Evolutionary conservation across 805 yeast species (phyloP), one percentile per base, ranked within the genome.

Genomic region (Kazachstania psychrophila): DNA sequence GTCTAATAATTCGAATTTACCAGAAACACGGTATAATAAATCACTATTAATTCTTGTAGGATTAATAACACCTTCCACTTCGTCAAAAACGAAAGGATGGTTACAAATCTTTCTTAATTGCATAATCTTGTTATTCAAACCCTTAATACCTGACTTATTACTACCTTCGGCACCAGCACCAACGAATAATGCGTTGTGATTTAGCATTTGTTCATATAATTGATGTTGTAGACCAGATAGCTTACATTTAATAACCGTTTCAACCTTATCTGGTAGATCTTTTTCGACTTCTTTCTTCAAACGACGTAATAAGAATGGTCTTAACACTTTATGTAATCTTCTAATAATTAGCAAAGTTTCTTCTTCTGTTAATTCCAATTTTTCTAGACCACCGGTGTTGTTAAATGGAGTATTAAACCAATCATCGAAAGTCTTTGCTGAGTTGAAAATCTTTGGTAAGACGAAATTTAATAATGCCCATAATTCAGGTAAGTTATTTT

Each of bases 391-490:
- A 40, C 94, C 94, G 13, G 92, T 77, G 45, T 80, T 82, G 4
- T 88, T 89, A 62, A 83, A 83, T 5, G 94, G 94, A 0, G 94
- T 83, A 52, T 83, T 83, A 55, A 83, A 83, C 94, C 94, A 83
- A 54, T 83, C 94, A 53, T 83, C 92, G 53, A 83, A 83, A 6
- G 89, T 78, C 52, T 83, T 80, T 9, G 80, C 92, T 24, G 92
- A 82, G 52, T 82, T 83, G 69, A 83, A 83, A 56, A 83, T 79
- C 51, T 81, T 79, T 6, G 94, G 94, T 43, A 83, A 68, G 15
- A 81, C 89, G 49, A 83, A 83, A 56, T 83, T 83, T 50, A 83
- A 64, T 44, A 83, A 66, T 0, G 94, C 89, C 94, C 94, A 83
- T 39, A 83, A 66, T 58, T 83, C 94, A 1, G 94, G 94, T 48